These are phyloP conservation scores for Themeda triandra DNA, from an alignment of 176 grass and related monocot genomes.

Conservation along the genomic window DNA sequence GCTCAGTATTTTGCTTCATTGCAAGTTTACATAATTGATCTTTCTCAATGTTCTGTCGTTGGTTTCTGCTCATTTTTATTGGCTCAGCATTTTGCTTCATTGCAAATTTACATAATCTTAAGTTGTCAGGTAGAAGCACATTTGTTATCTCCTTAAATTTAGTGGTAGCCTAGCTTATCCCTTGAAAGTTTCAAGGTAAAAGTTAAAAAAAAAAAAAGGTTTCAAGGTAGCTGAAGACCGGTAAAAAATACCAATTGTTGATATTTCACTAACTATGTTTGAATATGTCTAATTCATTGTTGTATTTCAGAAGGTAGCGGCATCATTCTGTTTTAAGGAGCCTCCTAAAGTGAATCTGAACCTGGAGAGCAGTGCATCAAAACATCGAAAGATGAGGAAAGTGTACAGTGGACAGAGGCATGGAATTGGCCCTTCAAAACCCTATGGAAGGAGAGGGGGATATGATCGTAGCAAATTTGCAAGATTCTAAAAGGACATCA, in stretches of 20 bases:
- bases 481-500: background rate
- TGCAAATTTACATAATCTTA: background rate
- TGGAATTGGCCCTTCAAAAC: conserved; percentile 57
- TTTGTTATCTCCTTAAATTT: background rate
- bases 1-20: background rate
- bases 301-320: conserved; percentile 57
- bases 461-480: background rate
- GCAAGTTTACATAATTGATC: no score
- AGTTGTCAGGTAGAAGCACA: background rate
- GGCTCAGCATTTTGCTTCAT: background rate
- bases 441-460: conserved; percentile 42
- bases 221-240: background rate
- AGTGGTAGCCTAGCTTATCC: background rate
- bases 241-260: background rate
- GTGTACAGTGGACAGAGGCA: conserved; percentile 46
- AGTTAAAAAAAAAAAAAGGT: no score
- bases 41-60: background rate
- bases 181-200: background rate
- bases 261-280: background rate
- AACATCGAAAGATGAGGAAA: conserved; percentile 56
- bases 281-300: background rate
- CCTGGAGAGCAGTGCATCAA: conserved; percentile 71
- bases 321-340: conserved; percentile 69
- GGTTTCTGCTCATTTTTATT: background rate
- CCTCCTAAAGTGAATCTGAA: conserved; percentile 66